Conservation (phyloP, 768 basidiomycete species). For the Omphalotus guepiniiformis region DNA sequence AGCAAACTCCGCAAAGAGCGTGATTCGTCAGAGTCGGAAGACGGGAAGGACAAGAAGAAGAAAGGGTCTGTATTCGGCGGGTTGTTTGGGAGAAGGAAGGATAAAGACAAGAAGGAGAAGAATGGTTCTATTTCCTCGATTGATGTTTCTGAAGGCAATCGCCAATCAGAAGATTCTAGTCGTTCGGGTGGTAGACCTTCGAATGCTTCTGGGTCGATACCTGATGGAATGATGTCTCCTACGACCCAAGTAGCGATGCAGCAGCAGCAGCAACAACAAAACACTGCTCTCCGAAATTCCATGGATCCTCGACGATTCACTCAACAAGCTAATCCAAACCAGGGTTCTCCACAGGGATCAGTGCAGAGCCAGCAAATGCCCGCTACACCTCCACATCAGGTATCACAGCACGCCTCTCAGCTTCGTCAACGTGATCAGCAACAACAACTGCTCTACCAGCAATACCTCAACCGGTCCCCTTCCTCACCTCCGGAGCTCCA, state of each 20-base stretch:
- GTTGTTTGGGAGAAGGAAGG: constrained; percentile 71
- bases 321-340: too few relatives aligned
- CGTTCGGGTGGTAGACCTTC: constrained; percentile 53
- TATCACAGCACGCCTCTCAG: constrained; percentile 65
- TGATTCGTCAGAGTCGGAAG: constrained; percentile 25
- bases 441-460: constrained; percentile 82
- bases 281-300: constrained; percentile 22
- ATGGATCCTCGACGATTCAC: constrained; percentile 23
- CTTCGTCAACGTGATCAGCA: constrained; percentile 86
- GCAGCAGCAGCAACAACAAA: constrained; percentile 49
- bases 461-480: constrained; percentile 86
- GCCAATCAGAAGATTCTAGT: constrained; percentile 43
- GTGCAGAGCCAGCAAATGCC: constrained; percentile 28
- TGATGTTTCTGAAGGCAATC: constrained; percentile 44
- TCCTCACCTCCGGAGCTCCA: constrained; percentile 72
- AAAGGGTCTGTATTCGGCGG: constrained; percentile 70
- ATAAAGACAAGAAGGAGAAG: constrained; percentile 51
- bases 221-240: constrained; percentile 50
- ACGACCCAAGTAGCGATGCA: constrained; percentile 50
- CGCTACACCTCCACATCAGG: constrained; percentile 31
- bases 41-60: constrained; percentile 54
- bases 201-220: constrained; percentile 17
- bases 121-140: constrained; percentile 41
- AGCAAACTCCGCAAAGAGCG: constrained; percentile 45
- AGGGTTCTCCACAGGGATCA: constrained; percentile 15